Conservation (phyloP, 768 basidiomycete species). For the Termitomyces eurrhizus region DNA sequence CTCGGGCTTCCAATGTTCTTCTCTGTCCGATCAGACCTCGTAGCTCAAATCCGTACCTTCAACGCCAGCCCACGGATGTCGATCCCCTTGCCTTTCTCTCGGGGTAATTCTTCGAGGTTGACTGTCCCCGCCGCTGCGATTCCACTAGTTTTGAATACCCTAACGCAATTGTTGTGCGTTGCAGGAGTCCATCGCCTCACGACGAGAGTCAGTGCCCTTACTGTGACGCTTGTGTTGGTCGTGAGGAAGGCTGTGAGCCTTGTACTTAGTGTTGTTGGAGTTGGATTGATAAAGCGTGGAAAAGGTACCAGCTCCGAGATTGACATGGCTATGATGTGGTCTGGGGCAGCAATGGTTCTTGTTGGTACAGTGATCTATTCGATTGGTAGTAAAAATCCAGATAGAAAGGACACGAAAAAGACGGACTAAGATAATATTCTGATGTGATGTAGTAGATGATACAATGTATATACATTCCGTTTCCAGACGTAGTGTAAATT, state of each 20-base stretch:
- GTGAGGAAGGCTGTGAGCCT: constrained; percentile 80
- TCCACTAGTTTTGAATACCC: constrained; percentile 69
- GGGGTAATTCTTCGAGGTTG: neutral
- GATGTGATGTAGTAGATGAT: neutral
- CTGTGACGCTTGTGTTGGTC: constrained; percentile 75
- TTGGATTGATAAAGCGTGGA: constrained; percentile 21
- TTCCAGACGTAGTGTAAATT: neutral
- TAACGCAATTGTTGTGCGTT: constrained; percentile 83
- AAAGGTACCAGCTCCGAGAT: constrained; percentile 25
- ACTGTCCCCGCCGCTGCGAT: constrained; percentile 57
- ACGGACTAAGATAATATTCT: neutral
- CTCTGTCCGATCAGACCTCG: constrained; percentile 52
- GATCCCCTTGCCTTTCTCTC: constrained; percentile 11
- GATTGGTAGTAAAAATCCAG: constrained; percentile 28
- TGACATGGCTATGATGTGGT: constrained; percentile 55
- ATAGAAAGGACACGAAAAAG: constrained; percentile 19
- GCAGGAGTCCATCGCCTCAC: constrained; percentile 87
- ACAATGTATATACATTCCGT: neutral
- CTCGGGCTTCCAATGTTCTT: constrained; percentile 77
- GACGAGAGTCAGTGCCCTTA: constrained; percentile 66
- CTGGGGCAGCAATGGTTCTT: constrained; percentile 64
- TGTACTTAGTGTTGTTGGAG: constrained; percentile 61
- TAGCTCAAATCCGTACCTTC: constrained; percentile 39
- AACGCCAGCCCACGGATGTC: constrained; percentile 32
- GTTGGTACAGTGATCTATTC: constrained; percentile 72